These are phyloP conservation scores for Durio zibethinus DNA, from an alignment of 345 rosid genomes.

Conservation along the genomic window DNA sequence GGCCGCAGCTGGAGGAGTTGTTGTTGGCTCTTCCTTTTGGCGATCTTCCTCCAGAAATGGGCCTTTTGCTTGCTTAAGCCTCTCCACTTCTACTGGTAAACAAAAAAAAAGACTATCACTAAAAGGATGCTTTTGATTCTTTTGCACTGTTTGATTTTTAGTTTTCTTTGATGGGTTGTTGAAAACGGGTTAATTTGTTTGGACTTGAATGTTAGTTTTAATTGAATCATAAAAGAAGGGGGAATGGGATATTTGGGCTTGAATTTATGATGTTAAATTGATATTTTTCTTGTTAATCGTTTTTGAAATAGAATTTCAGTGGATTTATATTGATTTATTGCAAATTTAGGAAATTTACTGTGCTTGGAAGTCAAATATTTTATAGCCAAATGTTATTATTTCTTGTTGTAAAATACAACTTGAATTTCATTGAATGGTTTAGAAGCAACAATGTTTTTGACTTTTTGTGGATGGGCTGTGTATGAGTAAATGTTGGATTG, in stretches of 20 bases:
- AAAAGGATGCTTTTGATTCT: background rate
- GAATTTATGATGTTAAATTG: background rate
- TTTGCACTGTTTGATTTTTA: background rate
- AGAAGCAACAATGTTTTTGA: background rate
- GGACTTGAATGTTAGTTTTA: background rate
- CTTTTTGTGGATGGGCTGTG: background rate
- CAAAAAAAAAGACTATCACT: background rate
- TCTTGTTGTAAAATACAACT: background rate
- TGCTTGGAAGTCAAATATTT: background rate
- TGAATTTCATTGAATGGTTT: background rate
- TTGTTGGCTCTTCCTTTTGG: slow-evolving; percentile 29
- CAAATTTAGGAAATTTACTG: background rate
- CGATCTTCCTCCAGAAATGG: slow-evolving; percentile 29
- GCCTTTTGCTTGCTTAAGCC: slow-evolving; percentile 47
- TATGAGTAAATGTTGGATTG: background rate
- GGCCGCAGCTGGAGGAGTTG: slow-evolving; percentile 32
- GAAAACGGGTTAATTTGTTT: background rate
- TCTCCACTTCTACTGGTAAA: slow-evolving; percentile 38
- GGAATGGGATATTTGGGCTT: background rate
- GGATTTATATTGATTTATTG: background rate
- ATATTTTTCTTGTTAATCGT: background rate
- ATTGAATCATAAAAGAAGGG: background rate
- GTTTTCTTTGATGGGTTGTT: slow-evolving; percentile 3
- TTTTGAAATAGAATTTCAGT: background rate
- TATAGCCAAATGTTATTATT: background rate